These are phyloP conservation scores for Melanopsichium pennsylvanicum DNA, from an alignment of 1,284 basidiomycete species.

Conservation along the genomic window DNA sequence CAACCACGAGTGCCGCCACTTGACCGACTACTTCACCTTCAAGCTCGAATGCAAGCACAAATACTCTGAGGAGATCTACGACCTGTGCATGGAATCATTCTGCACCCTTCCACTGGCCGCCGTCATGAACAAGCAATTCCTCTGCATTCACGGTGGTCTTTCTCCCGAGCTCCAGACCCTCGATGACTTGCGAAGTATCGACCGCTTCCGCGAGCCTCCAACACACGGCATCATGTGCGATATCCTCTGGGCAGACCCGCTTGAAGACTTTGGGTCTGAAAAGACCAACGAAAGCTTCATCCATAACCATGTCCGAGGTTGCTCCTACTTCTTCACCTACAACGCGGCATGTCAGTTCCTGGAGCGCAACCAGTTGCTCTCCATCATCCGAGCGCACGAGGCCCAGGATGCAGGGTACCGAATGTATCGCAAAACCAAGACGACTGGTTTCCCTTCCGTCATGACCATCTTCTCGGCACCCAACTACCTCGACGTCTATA, in stretches of 20 bases:
- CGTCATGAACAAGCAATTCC: slow-evolving; percentile 96
- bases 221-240: slow-evolving; percentile 95
- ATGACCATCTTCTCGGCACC: slow-evolving; percentile 95
- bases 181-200: slow-evolving; percentile 88
- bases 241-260: slow-evolving; percentile 91
- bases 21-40: slow-evolving; percentile 66
- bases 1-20: slow-evolving; percentile 65
- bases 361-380: slow-evolving; percentile 90
- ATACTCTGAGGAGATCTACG: slow-evolving; percentile 65
- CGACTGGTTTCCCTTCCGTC: slow-evolving; percentile 86
- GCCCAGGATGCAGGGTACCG: slow-evolving; percentile 90
- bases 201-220: slow-evolving; percentile 92
- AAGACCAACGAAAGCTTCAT: slow-evolving; percentile 85
- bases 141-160: slow-evolving; percentile 92
- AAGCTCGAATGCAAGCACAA: slow-evolving; percentile 66
- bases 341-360: slow-evolving; percentile 91
- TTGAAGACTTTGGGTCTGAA: slow-evolving; percentile 91
- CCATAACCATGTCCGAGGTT: slow-evolving; percentile 93
- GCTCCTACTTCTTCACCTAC: slow-evolving; percentile 93
- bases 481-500: slow-evolving; percentile 94
- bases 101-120: slow-evolving; percentile 89
- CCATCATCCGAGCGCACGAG: slow-evolving; percentile 92
- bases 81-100: slow-evolving; percentile 75
- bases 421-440: slow-evolving; percentile 96
- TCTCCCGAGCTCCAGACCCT: slow-evolving; percentile 89